Base-by-base conservation (phyloP, 768 basidiomycete species). In the Kwoniella shandongensis region DNA sequence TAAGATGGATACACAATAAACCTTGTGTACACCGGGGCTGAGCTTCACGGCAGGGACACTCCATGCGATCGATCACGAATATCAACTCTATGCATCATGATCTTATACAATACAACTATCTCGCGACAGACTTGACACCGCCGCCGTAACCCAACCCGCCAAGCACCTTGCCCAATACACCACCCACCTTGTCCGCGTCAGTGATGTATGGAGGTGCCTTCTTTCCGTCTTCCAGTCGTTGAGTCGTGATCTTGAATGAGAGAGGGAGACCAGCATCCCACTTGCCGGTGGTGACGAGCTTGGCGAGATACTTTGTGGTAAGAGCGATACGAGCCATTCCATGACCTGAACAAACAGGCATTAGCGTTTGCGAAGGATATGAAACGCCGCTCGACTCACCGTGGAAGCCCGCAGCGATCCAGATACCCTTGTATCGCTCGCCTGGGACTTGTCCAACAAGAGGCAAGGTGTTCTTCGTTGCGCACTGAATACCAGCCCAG, bases 271-370 rank as follows among this genome's bases (percentile, higher is more conserved):
- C 40, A 12, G 46, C 23, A 50, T 73, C 66, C 71, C 71, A 73
- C 20, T 54, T 30, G 18, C 56, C 59, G 13, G 54, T 54, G 13
- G 49, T 44, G 30, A 73, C 56, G 20, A 56, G 50, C 6, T 54
- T 57, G 6, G 71, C 71, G 32, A 73, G 48, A 10, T 61, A 63
- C 11, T 57, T 59, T 1, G 67, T 67, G 17, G 50, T 49, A 41
- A 50, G 39, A 15, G 62, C 46, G 26, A 72, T 72, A 5, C 67
- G 54, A 22, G 65, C 66, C 70, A 73, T 73, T 1, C 71, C 71
- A 44, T 63, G 62, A 23, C 62, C 62, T 61, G 38, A 35, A 32
- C 25, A 35, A 35, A 32, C 25, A 17, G 15, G 47, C 10, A 39
- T 32, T 36, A 38, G 38, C 45, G 4, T 32, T 5, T 32, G n/a